Evolutionary conservation across 306 rosid genomes (phyloP), one percentile per base, ranked within the genome.

Genomic region (Neltuma alba): DNA sequence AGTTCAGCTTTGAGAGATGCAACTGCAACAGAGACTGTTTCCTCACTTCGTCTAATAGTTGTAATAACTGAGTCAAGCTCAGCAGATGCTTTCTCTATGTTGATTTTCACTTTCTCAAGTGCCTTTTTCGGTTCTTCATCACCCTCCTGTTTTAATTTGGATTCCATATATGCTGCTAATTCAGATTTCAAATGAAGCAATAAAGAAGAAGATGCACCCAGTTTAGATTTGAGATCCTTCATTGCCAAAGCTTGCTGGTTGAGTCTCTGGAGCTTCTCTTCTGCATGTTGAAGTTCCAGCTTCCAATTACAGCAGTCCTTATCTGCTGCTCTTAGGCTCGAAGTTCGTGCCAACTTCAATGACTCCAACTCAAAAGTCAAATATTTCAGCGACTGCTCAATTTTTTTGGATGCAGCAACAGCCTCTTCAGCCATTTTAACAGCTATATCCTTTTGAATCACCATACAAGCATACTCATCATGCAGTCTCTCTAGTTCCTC

Each of bases 341-440:
- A 79, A 4, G 89, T 79, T 85, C 87, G 89, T 7, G 89, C 85
- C 47, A 90, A 80, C 66, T 89, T 85, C 74, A 95, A 76, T 1
- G 91, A 85, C 81, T 92, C 99, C 73, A 95, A 89, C 84, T 92
- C 99, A 58, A 83, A 81, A 9, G 86, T 89, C 69, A 92, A 84
- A 66, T 90, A 92, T 83, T 85, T 91, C 44, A 95, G 88, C 72
- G 87, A 89, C 72, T 90, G 90, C 82, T 95, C 96, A 27, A 88
- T 87, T 78, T 92, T 91, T 84, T 86, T 87, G 38, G 98, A 89
- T 30, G 91, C 94, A 16, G 97, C 83, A 77, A 88, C 74, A 55
- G 94, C 91, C 55, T 90, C 99, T 85, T 86, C 90, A 13, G 99
- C 96, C 63, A 85, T 89, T 69, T 73, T 81, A 38, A 88, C 80